Evolutionary conservation across 345 rosid species (phyloP).

Genomic region (Brassica juncea): DNA sequence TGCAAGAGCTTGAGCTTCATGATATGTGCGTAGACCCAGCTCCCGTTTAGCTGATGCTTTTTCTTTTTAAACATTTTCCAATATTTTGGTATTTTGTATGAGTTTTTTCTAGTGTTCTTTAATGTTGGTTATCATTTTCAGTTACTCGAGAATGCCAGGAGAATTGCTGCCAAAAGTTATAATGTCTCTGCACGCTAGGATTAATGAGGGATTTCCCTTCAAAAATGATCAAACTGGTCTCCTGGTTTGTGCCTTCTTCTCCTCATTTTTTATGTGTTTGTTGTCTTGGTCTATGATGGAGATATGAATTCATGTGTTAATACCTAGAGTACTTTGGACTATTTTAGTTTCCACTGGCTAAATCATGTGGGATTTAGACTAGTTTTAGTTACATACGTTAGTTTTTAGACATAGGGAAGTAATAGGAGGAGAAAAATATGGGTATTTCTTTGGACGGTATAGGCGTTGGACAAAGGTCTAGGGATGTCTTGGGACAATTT

Average conservation of each 20-base stretch:
- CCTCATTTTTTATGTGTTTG: constrained; percentile 7
- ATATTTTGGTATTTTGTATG: constrained; percentile 19
- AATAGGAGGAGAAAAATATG: constrained; percentile 4
- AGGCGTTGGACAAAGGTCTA: constrained; percentile 6
- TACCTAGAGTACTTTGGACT: constrained; percentile 13
- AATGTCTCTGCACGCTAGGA: constrained; percentile 55
- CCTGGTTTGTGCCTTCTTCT: constrained; percentile 58
- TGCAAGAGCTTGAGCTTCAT: constrained; percentile 3
- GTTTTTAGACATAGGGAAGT: constrained; percentile 7
- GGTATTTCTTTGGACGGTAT: constrained; percentile 4
- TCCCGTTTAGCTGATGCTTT: constrained; percentile 19
- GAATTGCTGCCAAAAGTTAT: constrained; percentile 72
- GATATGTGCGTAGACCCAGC: constrained; percentile 4
- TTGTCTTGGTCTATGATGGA: constrained; percentile 6
- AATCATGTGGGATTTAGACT: constrained; percentile 15
- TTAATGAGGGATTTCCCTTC: constrained; percentile 58
- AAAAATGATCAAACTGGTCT: constrained; percentile 73
- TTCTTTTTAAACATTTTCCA: not conserved
- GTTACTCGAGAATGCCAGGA: constrained; percentile 87
- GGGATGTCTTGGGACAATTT: constrained; percentile 12
- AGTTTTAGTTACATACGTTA: not conserved
- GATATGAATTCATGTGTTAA: not conserved
- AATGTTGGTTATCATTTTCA: constrained; percentile 41
- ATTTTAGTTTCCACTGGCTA: constrained; percentile 15
- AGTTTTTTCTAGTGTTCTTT: constrained; percentile 28